These are phyloP conservation scores for Encephalitozoon romaleae DNA, from an alignment of 371 early-diverging fungal genomes.

Conservation along the genomic window DNA sequence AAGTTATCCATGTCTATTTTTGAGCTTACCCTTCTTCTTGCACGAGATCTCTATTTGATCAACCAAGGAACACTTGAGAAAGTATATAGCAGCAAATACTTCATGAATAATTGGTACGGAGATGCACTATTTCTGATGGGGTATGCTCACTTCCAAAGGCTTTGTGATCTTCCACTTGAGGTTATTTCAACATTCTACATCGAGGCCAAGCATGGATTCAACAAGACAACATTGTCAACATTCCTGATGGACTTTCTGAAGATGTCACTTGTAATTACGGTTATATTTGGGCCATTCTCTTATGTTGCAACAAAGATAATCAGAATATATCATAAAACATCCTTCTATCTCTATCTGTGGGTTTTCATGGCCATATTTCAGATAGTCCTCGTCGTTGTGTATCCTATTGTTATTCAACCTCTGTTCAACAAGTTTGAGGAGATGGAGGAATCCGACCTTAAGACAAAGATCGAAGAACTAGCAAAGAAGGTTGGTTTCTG, in stretches of 20 bases:
- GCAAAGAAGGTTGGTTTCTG: constrained; percentile 77
- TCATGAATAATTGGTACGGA: background rate
- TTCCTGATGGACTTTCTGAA: constrained; percentile 70
- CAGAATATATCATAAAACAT: background rate
- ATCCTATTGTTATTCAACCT: constrained; percentile 86
- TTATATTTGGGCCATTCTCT: constrained; percentile 37
- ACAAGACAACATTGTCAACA: constrained; percentile 74
- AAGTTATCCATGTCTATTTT: constrained; percentile 71
- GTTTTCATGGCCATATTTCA: constrained; percentile 66
- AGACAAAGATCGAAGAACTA: constrained; percentile 70
- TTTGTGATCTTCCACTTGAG: constrained; percentile 68
- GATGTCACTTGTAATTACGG: constrained; percentile 1
- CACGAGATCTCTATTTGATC: constrained; percentile 1
- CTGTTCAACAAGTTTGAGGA: constrained; percentile 88
- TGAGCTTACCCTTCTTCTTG: background rate
- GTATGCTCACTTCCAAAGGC: background rate
- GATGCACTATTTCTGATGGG: constrained; percentile 7
- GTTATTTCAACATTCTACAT: constrained; percentile 81
- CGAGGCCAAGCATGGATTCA: constrained; percentile 85
- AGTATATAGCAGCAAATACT: background rate
- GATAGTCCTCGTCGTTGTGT: constrained; percentile 74
- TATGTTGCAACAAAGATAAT: constrained; percentile 35
- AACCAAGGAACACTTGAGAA: background rate
- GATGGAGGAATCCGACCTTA: constrained; percentile 71
- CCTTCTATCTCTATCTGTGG: constrained; percentile 25